These are phyloP conservation scores for Solanum sitiens DNA, from an alignment of 257 asterid genomes.

Conservation along the genomic window DNA sequence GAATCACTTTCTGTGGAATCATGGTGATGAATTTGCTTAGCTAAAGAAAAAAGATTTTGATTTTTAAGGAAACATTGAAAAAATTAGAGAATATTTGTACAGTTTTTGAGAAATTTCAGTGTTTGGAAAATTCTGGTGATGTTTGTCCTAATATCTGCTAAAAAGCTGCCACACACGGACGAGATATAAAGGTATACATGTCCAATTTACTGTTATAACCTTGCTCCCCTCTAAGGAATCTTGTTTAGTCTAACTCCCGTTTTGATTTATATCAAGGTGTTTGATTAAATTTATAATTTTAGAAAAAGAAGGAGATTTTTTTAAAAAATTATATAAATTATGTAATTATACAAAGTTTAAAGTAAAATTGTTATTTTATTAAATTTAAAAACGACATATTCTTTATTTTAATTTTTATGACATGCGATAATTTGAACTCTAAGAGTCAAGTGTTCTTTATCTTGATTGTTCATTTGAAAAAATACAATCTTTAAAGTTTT, in stretches of 20 bases:
- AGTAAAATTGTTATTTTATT: not conserved
- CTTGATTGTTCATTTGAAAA: not conserved
- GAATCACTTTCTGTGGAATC: constrained; percentile 12
- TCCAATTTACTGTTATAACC: constrained; percentile 11
- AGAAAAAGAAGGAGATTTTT: not conserved
- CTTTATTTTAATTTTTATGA: not conserved
- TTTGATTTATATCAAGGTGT: not conserved
- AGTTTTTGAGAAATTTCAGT: constrained; percentile 1
- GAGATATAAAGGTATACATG: not conserved
- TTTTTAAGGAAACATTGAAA: not conserved
- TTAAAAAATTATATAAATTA: not conserved
- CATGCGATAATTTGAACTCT: too few species aligned
- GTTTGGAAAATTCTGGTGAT: not conserved
- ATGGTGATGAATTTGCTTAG: not conserved
- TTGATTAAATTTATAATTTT: not conserved
- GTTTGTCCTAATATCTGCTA: constrained; percentile 13
- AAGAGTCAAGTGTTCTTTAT: not conserved
- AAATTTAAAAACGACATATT: not conserved
- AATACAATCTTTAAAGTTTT: not conserved
- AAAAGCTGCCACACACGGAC: constrained; percentile 25
- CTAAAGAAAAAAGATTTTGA: not conserved
- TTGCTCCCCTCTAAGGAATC: not conserved
- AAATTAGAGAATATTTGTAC: constrained; percentile 8
- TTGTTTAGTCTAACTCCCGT: not conserved
- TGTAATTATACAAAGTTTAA: not conserved